These are phyloP conservation scores for Brassica juncea DNA, from an alignment of 345 rosid genomes.

Conservation along the genomic window DNA sequence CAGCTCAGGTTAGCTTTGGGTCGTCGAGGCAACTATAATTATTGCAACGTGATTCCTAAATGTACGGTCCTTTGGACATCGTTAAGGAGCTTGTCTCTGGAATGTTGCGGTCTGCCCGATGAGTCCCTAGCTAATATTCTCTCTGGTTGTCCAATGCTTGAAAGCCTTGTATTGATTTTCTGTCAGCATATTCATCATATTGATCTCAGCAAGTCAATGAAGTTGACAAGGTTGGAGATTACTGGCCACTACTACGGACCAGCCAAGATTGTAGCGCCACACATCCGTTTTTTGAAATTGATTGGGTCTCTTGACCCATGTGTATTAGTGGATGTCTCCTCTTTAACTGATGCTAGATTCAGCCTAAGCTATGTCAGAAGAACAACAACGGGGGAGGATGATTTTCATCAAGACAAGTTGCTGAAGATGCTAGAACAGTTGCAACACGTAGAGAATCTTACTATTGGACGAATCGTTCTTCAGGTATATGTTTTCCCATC, in stretches of 20 bases:
- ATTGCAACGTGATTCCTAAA: neutral
- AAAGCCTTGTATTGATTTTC: neutral
- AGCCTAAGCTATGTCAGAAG: neutral
- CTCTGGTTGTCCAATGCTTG: neutral
- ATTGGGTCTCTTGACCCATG: neutral
- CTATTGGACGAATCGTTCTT: neutral
- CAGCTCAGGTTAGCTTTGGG: neutral
- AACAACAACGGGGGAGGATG: neutral
- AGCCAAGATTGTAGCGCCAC: neutral
- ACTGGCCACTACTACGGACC: neutral
- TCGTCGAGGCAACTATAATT: neutral
- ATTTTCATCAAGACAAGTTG: neutral
- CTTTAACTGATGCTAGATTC: neutral
- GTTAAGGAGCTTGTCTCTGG: neutral
- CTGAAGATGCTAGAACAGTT: neutral
- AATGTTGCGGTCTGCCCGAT: neutral
- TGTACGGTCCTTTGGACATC: neutral
- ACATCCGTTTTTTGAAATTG: neutral
- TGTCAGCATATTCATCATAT: neutral
- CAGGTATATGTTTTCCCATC: neutral
- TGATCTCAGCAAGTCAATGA: neutral
- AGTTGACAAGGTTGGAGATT: neutral
- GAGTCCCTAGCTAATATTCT: neutral
- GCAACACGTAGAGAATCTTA: neutral
- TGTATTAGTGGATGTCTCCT: neutral